Base-by-base conservation (phyloP, 2,329 filamentous ascomycete species). In the Calycina herbarum region DNA sequence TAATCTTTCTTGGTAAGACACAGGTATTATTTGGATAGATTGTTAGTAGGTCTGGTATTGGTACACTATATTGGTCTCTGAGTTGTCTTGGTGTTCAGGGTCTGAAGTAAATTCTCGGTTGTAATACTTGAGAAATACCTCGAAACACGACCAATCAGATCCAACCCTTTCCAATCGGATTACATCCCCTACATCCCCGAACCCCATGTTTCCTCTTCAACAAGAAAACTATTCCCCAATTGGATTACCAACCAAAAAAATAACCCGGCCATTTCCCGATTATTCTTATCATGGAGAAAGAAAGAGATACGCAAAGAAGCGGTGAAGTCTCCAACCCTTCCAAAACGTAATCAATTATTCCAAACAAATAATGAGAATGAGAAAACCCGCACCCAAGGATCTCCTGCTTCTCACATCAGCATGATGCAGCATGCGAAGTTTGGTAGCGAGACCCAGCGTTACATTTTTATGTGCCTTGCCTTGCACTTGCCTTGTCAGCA, bases 381-480 rank as follows among this genome's bases (percentile, higher is more conserved):
- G 48, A 54, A 54, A 54, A 54, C 48, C 48, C 48, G 48, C 48
- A 5, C 48, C 48, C 48, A 54, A 54, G 48, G 48, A 54, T 54
- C n/a, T 54, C 48, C 48, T 27, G 20, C 20, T 27, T 27, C n/a
- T 27, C 20, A 54, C 13, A 40, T 40, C 48, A 54, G 42, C 54
- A 57, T 57, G 24, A 29, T 57, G 56, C 29, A 58, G 56, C 56
- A 58, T 31, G 29, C 20, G 10, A 42, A 59, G 31, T 40, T 27
- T 42, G 58, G 58, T 59, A 59, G 35, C 58, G 58, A 59, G 58
- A 59, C 11, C n/a, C n/a, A 27, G 38, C 20, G 20, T 38, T 42
- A 20, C 24, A 27, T 27, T 42, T 42, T 35, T n/a, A 29, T 40
- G 57, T 35, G 31, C 57, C 4, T 24, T 40, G 58, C 58, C 35